Percentiles rank a stretch among this genome's conserved stretches.
Evolutionary conservation across 148 eudicot genomes (phyloP).

Genomic region (Silene latifolia): DNA sequence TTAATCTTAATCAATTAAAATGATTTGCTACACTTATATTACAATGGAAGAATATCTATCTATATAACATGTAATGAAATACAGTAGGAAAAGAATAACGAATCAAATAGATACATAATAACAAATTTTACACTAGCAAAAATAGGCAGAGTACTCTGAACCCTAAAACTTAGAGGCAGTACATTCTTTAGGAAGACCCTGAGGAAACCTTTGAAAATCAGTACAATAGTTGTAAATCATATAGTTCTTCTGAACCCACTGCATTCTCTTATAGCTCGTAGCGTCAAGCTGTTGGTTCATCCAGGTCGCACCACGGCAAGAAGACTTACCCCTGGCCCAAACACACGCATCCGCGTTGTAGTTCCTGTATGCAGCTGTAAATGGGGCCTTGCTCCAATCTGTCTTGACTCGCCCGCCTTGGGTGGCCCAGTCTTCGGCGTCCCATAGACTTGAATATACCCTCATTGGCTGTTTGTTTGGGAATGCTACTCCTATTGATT

Average conservation of each 20-base stretch:
- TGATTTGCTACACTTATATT: conserved; percentile 3
- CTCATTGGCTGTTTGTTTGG: conserved; percentile 31
- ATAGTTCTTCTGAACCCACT: conserved; percentile 32
- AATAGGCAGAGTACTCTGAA: background rate
- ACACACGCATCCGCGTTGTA: conserved; percentile 32
- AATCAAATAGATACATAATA: background rate
- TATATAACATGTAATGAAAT: background rate
- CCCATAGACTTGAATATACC: conserved; percentile 33
- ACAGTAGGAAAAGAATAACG: background rate
- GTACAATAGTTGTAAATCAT: conserved; percentile 46
- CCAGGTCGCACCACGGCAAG: conserved; percentile 27
- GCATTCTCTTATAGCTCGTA: conserved; percentile 24
- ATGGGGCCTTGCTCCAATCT: conserved; percentile 44
- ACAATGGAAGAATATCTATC: conserved; percentile 3
- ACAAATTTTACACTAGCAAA: background rate
- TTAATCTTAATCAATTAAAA: background rate
- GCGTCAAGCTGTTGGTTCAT: conserved; percentile 29
- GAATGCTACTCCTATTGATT: conserved; percentile 27
- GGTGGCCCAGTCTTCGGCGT: conserved; percentile 34
- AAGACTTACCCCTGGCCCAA: conserved; percentile 21
- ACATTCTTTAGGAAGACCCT: conserved; percentile 39
- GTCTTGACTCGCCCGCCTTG: conserved; percentile 40
- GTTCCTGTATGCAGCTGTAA: conserved; percentile 34
- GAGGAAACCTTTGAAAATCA: conserved; percentile 33
- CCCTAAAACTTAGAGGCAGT: conserved; percentile 9